Base-by-base conservation (phyloP, 169 alveolate genomes). In the Nephromyces sp. region DNA sequence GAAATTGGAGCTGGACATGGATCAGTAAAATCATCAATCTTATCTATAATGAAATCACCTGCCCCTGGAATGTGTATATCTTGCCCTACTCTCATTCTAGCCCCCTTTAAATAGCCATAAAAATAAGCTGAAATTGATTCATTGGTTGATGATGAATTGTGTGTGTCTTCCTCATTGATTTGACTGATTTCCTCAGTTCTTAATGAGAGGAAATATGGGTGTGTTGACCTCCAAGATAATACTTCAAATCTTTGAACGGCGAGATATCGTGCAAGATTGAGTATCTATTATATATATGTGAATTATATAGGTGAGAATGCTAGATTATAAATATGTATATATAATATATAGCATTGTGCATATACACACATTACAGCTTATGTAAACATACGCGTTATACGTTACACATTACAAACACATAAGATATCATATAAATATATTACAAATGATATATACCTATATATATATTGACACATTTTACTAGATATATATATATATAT, bases 101-200 rank as follows among this genome's bases (percentile, higher is more conserved):
- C 96, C 33, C 99, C 93, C 53, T 84, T 83, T 1, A 94, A 91
- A 81, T 95, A 96, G 1, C 99, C 99, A 72, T 93, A 96, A 75
- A 96, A 90, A 43, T 43, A 43, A 15, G 57, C 57, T 15, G 15
- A 15, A 15, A 43, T n/a, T 15, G 57, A 43, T 43, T 43, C 57
- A 15, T 43, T 43, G 15, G 15, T 15, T 43, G n/a, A 43, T 15
- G 57, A 43, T 15, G 57, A 43, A 43, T 15, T 15, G n/a, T 15
- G 57, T 15, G 57, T n/a, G n/a, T 43, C 57, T n/a, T 15, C 15
- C n/a, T 43, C 57, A n/a, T n/a, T n/a, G n/a, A n/a, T n/a, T 43
- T 43, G 57, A 15, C 25, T 15, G n/a, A n/a, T 43, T 33, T 33
- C 70, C 29, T 62, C 79, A 81, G 85, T 89, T 73, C 98, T 90